A percentile compares a stretch with the other conserved stretches of the same genome.
phyloP scores from a whole-genome alignment of 805 yeast species.

The Komagataella mondaviorum region DNA sequence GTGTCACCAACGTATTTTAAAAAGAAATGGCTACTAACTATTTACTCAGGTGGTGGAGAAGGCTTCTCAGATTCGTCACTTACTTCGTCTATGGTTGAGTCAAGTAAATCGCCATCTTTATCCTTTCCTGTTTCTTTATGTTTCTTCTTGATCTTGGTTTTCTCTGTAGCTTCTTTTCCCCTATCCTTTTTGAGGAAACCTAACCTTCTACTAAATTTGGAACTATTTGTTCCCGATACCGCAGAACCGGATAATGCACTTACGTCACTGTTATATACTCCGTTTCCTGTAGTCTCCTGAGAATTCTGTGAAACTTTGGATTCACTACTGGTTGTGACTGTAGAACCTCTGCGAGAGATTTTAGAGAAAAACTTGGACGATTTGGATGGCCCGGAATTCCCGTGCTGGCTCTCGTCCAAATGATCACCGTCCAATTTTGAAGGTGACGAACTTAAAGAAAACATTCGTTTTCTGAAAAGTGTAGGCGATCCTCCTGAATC shows the following conservation, averaged over 20 bases:
- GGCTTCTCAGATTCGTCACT: constrained; percentile 1
- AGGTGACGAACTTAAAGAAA: constrained; percentile 22
- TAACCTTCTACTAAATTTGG: constrained; percentile 12
- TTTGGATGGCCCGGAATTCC: constrained; percentile 6
- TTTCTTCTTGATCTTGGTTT: constrained; percentile 6
- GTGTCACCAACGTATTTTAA: background rate
- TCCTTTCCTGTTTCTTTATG: constrained; percentile 11
- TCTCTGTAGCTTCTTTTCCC: constrained; percentile 11
- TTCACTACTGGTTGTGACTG: constrained; percentile 6
- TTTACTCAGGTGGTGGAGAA: background rate
- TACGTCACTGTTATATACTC: background rate
- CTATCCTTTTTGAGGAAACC: constrained; percentile 16
- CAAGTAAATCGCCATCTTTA: constrained; percentile 3
- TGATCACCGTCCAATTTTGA: constrained; percentile 10
- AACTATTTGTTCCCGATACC: constrained; percentile 1
- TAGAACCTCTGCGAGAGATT: constrained; percentile 11
- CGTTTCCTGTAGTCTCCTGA: background rate
- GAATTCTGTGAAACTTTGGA: constrained; percentile 1
- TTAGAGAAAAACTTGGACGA: constrained; percentile 19
- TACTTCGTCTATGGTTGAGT: constrained; percentile 8
- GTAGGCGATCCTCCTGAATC: constrained; percentile 20
- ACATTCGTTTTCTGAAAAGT: constrained; percentile 20
- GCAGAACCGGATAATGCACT: background rate
- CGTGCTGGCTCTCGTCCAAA: background rate
- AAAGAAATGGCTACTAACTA: background rate